These are phyloP conservation scores for Leishmania aethiopica DNA, from an alignment of 208 protist species.

Conservation along the genomic window DNA sequence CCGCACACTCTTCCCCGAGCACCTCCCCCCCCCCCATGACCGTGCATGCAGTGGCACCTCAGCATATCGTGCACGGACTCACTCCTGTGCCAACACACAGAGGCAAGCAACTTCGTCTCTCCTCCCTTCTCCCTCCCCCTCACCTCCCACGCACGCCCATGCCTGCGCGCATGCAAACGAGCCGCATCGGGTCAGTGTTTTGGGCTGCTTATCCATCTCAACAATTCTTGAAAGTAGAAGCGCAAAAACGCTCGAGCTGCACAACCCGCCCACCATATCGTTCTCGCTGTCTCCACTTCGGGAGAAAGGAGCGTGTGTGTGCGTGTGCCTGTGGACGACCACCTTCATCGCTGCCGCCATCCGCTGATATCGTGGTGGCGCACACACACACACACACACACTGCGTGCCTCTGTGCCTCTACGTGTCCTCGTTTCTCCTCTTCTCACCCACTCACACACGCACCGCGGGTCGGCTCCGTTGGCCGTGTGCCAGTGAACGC, in stretches of 20 bases:
- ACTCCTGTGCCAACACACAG: neutral
- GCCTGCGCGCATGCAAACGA: neutral
- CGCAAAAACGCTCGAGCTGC: neutral
- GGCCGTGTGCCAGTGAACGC: neutral
- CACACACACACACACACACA: neutral
- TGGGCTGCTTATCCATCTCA: neutral
- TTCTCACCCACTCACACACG: neutral
- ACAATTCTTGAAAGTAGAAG: neutral
- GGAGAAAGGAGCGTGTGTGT: neutral
- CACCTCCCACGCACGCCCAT: neutral
- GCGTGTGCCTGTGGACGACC: neutral
- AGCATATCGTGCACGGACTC: neutral
- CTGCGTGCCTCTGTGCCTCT: neutral
- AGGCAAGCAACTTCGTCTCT: neutral
- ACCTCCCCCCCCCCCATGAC: neutral
- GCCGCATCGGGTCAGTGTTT: neutral
- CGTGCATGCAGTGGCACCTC: neutral
- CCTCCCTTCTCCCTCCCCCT: neutral
- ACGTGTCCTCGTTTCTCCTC: neutral
- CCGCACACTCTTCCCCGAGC: neutral
- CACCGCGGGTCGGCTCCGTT: neutral
- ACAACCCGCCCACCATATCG: no score
- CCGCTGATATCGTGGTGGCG: neutral
- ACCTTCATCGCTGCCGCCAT: neutral
- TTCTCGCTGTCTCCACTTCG: neutral